Percentiles rank a stretch among this genome's conserved stretches.
Evolutionary conservation across 2,329 filamentous ascomycete genomes (phyloP).

Genomic region (Septoria linicola): DNA sequence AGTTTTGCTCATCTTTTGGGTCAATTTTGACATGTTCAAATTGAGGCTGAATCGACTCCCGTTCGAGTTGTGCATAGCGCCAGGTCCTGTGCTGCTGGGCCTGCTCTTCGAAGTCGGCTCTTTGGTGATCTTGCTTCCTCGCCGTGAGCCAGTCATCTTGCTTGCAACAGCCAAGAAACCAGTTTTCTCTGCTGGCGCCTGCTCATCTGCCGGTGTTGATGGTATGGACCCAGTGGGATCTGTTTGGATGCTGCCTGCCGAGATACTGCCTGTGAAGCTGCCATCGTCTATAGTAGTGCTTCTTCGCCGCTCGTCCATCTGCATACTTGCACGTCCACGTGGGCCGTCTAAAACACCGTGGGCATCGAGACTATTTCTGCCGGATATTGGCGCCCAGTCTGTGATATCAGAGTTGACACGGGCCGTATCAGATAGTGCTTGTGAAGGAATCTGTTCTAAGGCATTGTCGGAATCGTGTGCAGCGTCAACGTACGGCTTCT

Average conservation of each 20-base stretch:
- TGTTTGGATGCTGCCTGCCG: slow-evolving; percentile 29
- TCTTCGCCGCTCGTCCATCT: slow-evolving; percentile 39
- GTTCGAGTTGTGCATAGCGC: slow-evolving; percentile 20
- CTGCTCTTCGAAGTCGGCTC: slow-evolving; percentile 41
- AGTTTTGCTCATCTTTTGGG: slow-evolving; percentile 37
- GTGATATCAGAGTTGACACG: slow-evolving; percentile 21
- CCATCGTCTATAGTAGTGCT: slow-evolving; percentile 45
- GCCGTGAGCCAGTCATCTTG: slow-evolving; percentile 32
- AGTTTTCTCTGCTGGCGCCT: slow-evolving; percentile 22
- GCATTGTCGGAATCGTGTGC: slow-evolving; percentile 24
- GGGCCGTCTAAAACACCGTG: slow-evolving; percentile 25
- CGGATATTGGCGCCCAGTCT: slow-evolving; percentile 25
- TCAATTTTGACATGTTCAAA: slow-evolving; percentile 44
- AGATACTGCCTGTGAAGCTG: slow-evolving; percentile 34
- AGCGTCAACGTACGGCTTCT: slow-evolving; percentile 31
- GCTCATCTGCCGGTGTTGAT: slow-evolving; percentile 47
- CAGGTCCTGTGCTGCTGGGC: slow-evolving; percentile 39
- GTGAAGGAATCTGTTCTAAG: slow-evolving; percentile 19
- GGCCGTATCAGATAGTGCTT: slow-evolving; percentile 11
- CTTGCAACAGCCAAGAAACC: slow-evolving; percentile 34
- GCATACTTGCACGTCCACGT: slow-evolving; percentile 41
- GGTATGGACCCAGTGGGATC: slow-evolving; percentile 34
- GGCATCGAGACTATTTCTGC: slow-evolving; percentile 35
- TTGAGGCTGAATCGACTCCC: slow-evolving; percentile 42
- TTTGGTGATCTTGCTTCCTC: slow-evolving; percentile 30